Percentiles rank a stretch among this genome's conserved stretches.
These are phyloP conservation scores for Purshia tridentata DNA, from an alignment of 306 rosid genomes.

Conservation along the genomic window DNA sequence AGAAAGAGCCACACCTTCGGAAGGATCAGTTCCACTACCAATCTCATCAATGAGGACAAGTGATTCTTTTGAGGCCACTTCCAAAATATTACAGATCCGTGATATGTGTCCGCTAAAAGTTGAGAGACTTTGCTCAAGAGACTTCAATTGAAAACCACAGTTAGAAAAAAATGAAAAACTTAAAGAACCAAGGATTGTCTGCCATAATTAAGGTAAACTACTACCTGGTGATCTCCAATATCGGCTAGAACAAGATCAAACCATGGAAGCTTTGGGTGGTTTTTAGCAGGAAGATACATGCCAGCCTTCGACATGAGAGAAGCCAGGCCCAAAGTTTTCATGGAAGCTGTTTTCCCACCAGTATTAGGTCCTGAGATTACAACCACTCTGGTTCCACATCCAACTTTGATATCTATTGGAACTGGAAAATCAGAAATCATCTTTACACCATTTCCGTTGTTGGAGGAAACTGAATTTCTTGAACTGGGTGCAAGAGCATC, in stretches of 20 bases:
- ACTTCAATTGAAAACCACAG: conserved; percentile 54
- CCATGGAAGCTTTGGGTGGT: conserved; percentile 86
- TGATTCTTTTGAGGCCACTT: conserved; percentile 69
- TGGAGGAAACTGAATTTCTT: conserved; percentile 36
- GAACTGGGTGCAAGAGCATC: conserved; percentile 28
- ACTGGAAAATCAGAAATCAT: conserved; percentile 60
- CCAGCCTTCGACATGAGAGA: conserved; percentile 98
- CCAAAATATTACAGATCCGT: conserved; percentile 63
- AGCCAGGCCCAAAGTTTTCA: conserved; percentile 84
- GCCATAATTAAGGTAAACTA: conserved; percentile 34
- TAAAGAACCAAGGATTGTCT: conserved; percentile 30
- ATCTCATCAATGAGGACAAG: conserved; percentile 94
- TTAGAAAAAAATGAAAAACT: conserved; percentile 49
- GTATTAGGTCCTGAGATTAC: conserved; percentile 97
- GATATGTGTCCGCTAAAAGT: conserved; percentile 96
- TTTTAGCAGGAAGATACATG: conserved; percentile 85
- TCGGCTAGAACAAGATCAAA: conserved; percentile 86
- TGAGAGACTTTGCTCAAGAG: conserved; percentile 95
- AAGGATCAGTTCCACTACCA: conserved; percentile 96
- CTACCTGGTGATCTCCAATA: conserved; percentile 98
- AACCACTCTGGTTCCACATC: conserved; percentile 71
- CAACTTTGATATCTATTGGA: conserved; percentile 82
- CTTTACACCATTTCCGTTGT: conserved; percentile 27
- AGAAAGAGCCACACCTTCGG: conserved; percentile 98
- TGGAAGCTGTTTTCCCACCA: conserved; percentile 97